phyloP scores from a whole-genome alignment of 345 rosid species.

The Combretum micranthum region DNA sequence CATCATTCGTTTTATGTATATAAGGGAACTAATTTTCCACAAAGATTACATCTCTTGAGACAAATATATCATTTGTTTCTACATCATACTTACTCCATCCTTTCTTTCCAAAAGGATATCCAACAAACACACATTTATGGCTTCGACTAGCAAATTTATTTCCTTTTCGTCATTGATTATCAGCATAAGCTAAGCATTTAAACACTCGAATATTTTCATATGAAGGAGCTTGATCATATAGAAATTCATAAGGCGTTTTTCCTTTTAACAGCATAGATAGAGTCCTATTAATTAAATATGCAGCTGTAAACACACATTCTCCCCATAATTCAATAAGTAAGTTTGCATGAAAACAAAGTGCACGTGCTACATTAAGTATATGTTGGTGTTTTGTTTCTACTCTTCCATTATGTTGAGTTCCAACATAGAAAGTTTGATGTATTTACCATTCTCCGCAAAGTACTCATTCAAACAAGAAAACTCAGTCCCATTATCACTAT shows the following conservation, averaged over 20 bases:
- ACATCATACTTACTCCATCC: background rate
- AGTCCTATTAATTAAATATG: too few relatives aligned
- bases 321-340: too few relatives aligned
- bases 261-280: background rate
- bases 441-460: background rate
- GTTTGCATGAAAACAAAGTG: background rate
- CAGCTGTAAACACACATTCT: too few relatives aligned
- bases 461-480: background rate
- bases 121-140: background rate
- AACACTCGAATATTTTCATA: slow-evolving; percentile 1
- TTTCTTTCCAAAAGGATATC: background rate
- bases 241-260: background rate
- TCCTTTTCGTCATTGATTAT: background rate
- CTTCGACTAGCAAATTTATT: background rate
- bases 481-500: too few relatives aligned
- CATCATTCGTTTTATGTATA: background rate
- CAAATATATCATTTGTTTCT: background rate
- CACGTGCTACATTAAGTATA: background rate
- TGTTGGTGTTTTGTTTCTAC: background rate
- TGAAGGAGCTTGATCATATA: background rate
- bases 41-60: background rate
- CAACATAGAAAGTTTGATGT: background rate
- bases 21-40: background rate
- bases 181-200: background rate
- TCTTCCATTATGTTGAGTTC: slow-evolving; percentile 2